Percentiles rank a stretch among this genome's conserved stretches.
These are phyloP conservation scores for Starmera quercuum DNA, from an alignment of 805 yeast genomes.

Conservation along the genomic window DNA sequence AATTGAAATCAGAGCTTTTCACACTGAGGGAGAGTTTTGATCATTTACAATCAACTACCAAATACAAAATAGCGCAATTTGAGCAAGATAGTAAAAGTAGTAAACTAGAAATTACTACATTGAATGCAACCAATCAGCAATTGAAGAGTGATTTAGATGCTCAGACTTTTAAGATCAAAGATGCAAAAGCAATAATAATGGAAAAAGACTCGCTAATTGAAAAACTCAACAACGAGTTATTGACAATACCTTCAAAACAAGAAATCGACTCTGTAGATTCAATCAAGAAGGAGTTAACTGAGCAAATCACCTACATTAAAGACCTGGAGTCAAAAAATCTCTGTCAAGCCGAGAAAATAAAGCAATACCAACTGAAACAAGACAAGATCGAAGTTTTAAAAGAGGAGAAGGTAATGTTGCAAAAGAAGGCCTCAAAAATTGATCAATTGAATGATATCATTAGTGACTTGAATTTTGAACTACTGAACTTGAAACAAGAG, in stretches of 20 bases:
- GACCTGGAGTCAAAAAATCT: slow-evolving; percentile 45
- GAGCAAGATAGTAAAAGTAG: slow-evolving; percentile 11
- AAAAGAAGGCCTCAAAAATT: slow-evolving; percentile 28
- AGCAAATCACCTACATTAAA: slow-evolving; percentile 37
- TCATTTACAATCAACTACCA: slow-evolving; percentile 10
- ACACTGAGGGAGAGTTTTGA: slow-evolving; percentile 4
- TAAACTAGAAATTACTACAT: slow-evolving; percentile 13
- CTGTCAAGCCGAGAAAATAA: slow-evolving; percentile 44
- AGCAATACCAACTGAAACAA: slow-evolving; percentile 38
- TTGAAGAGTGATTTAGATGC: slow-evolving; percentile 18
- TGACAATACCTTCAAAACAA: slow-evolving; percentile 30
- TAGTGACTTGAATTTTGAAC: slow-evolving; percentile 42
- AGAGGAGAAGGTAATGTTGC: slow-evolving; percentile 43
- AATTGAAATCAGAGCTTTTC: slow-evolving; percentile 27
- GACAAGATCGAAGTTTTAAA: slow-evolving; percentile 42
- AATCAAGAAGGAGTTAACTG: slow-evolving; percentile 24
- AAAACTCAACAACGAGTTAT: slow-evolving; percentile 23
- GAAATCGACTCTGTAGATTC: slow-evolving; percentile 25
- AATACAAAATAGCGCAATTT: slow-evolving; percentile 9
- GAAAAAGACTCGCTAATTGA: slow-evolving; percentile 21
- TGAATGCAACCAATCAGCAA: slow-evolving; percentile 12
- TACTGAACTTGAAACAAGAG: slow-evolving; percentile 38
- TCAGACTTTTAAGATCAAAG: slow-evolving; percentile 15
- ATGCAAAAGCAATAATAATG: slow-evolving; percentile 13
- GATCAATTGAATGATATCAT: slow-evolving; percentile 37